Conservation (phyloP, 441 rosid genomes). For the Populus hybrid region DNA sequence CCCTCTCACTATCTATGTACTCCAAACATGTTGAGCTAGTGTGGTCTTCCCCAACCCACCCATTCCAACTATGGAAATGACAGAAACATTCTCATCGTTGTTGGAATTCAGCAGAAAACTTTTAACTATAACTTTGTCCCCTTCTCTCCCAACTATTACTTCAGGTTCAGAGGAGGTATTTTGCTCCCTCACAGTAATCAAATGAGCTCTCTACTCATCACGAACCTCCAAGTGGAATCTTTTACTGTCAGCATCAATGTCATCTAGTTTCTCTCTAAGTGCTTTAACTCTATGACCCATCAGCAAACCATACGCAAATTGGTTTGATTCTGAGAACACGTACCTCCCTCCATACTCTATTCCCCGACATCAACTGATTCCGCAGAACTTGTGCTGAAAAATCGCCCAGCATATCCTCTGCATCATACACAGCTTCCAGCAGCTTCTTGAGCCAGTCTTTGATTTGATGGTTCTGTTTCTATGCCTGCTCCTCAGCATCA, state of each 20-base stretch:
- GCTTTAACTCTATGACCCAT: constrained; percentile 12
- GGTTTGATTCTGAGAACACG: constrained; percentile 6
- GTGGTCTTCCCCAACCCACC: constrained; percentile 34
- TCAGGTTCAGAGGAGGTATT: not conserved
- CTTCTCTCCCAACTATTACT: constrained; percentile 25
- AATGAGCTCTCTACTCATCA: not conserved
- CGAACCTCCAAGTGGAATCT: not conserved
- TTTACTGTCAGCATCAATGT: not conserved
- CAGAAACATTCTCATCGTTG: not conserved
- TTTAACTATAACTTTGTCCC: constrained; percentile 6
- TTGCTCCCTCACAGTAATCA: not conserved
- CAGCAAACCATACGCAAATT: constrained; percentile 1
- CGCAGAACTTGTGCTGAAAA: not conserved
- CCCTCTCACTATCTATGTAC: too few relatives aligned
- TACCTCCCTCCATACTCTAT: not conserved
- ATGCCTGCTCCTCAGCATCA: constrained; percentile 15
- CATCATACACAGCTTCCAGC: constrained; percentile 21
- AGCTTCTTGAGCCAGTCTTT: constrained; percentile 16
- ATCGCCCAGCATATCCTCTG: constrained; percentile 26
- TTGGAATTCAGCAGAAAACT: not conserved
- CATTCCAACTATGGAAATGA: constrained; percentile 18
- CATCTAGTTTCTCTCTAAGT: constrained; percentile 5
- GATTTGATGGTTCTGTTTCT: not conserved
- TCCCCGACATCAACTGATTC: not conserved
- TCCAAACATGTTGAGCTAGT: constrained; percentile 26